Base-by-base conservation (phyloP, 768 basidiomycete genomes). In the Kwoniella europaea region DNA sequence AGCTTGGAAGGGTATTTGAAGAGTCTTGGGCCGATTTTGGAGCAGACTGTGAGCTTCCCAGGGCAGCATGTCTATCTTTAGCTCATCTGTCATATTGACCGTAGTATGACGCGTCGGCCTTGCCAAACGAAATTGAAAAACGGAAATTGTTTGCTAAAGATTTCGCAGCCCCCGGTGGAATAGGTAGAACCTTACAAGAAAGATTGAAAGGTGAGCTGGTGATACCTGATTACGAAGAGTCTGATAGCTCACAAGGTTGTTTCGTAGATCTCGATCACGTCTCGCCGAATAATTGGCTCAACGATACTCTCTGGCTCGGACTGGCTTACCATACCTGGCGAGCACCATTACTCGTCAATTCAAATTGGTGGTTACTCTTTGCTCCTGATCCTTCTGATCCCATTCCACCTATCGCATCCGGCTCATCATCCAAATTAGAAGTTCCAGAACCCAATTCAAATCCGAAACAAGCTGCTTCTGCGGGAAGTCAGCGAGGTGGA, bases 341-440 rank as follows among this genome's bases (percentile, higher is more conserved):
- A 42, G 88, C 88, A 0, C 94, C 95, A 0, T 85, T 98, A 12
- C 86, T 92, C 66, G 85, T 98, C 74, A 91, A 98, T 82, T 95
- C 94, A 3, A 98, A 97, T 79, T 98, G 94, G 94, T 98, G 95
- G 95, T 86, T 97, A 24, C 86, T 92, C 2, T 91, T 94, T 80
- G 85, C 87, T 54, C 90, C 95, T 71, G 94, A 97, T 83, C 79
- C 86, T 2, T 85, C 61, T 35, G 78, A 77, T 67, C 66, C 76
- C 78, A 20, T 86, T 92, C 54, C 93, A 90, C 9, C 83, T 79
- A 65, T 54, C 44, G 27, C 20, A 29, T 42, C 27, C 18, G 15
- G 13, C n/a, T 44, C 72, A 15, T 53, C 60, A 12, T 52, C 64
- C 22, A 29, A 22, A 1, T 62, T 66, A 12, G 5, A 2, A 1